phyloP scores from a whole-genome alignment of 2,329 filamentous ascomycete genomes.

The Colletotrichum navitas region DNA sequence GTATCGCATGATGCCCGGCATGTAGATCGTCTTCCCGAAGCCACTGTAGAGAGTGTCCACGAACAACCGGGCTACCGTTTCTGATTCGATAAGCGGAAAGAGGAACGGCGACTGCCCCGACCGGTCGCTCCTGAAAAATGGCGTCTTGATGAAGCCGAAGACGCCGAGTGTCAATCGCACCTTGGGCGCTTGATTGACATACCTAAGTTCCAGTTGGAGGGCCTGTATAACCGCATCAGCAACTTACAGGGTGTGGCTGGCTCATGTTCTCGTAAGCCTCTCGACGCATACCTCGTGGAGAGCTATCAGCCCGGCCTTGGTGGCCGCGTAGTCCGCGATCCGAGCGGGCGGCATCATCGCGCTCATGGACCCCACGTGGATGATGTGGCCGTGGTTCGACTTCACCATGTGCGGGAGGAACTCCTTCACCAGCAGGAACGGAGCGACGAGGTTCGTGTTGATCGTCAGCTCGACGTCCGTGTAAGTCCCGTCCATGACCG shows the following conservation, averaged over 20 bases:
- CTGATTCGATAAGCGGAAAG: conserved; percentile 48
- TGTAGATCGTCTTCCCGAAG: conserved; percentile 47
- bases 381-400: conserved; percentile 72
- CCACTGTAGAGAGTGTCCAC: conserved; percentile 48
- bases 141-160: conserved; percentile 49
- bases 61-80: conserved; percentile 48
- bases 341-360: conserved; percentile 64
- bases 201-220: conserved; percentile 48
- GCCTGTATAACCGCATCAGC: conserved; percentile 39
- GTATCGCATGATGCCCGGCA: conserved; percentile 48
- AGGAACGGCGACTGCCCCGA: conserved; percentile 46
- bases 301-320: conserved; percentile 58
- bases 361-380: conserved; percentile 70
- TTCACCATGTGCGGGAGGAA: conserved; percentile 71
- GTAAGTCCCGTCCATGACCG: conserved; percentile 48
- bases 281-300: conserved; percentile 29
- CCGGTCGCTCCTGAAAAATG: conserved; percentile 45
- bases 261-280: neutral
- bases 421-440: conserved; percentile 67
- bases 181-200: conserved; percentile 46
- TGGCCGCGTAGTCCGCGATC: conserved; percentile 71
- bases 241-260: neutral
- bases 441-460: conserved; percentile 65
- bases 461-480: conserved; percentile 48
- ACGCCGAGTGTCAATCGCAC: conserved; percentile 48